Evolutionary conservation across 2,329 filamentous ascomycete genomes (phyloP), one percentile per base, ranked within the genome.

Genomic region (Colletotrichum chlorophyti): DNA sequence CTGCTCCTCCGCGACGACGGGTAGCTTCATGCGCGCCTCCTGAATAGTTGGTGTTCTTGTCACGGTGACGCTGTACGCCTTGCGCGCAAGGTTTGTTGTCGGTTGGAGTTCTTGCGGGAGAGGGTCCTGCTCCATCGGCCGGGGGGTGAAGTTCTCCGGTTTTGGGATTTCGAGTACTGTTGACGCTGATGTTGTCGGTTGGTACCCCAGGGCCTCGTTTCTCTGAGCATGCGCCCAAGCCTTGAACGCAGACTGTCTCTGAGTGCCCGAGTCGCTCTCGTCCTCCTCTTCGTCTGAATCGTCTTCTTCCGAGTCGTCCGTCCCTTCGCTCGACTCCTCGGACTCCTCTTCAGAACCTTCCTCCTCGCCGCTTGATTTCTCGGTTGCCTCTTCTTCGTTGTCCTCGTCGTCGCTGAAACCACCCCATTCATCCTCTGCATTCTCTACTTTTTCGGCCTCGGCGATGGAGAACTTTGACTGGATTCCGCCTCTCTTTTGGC

Each of bases 1-100:
- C 70, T 99, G 95, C 73, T 99, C 95, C 72, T 98, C 93, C 2
- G 91, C 91, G 2, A 98, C 92, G 1, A 99, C 91, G 0, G 95
- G 95, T 14, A 99, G 81, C 53, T 90, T 86, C 42, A 96, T 73
- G 11, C 95, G 87, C 10, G 88, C 85, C 43, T 88, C 84, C 70
- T 97, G 91, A 19, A 98, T 90, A 15, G 90, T 88, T 5, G 87
- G 76, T 0, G 84, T 77, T 55, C 95, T 85, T 34, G 84, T 77
- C 3, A 97, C 87, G 2, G 84, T 73, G 2, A 97, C 88, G 60
- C 87, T 89, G 70, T 87, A 93, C 1, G 89, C 90, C 68, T 93
- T 94, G 60, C 93, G 82, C 32, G 81, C 80, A 3, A 77, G 76
- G 65, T 85, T 84, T 15, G 78, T 77, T 0, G 86, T 87, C 4